Evolutionary conservation across 768 basidiomycete species (phyloP).

Genomic region (Porphyrellus cyaneotinctus): DNA sequence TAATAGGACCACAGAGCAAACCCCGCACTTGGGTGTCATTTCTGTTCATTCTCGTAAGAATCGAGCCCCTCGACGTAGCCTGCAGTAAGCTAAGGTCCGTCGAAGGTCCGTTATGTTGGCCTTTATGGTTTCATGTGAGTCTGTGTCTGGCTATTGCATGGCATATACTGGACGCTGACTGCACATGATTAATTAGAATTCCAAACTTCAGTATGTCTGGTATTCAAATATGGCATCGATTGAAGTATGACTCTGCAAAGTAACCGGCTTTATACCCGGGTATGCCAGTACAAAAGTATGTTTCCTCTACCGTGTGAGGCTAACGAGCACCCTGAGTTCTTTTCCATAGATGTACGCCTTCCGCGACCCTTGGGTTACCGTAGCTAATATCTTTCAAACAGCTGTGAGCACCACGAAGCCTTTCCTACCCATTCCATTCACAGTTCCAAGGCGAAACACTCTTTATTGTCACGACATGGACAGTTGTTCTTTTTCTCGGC

Average conservation of each 20-base stretch:
- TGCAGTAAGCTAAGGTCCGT: not conserved
- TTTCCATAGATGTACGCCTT: conserved; percentile 2
- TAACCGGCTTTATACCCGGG: not conserved
- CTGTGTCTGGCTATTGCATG: not conserved
- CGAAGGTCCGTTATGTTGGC: conserved; percentile 7
- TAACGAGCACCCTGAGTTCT: not conserved
- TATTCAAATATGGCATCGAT: not conserved
- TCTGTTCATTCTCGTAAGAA: not conserved
- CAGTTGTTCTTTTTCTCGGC: not conserved
- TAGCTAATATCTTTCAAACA: not conserved
- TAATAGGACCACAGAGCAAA: not conserved
- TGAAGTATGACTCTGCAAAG: not conserved
- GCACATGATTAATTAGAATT: not conserved
- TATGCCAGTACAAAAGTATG: conserved; percentile 1
- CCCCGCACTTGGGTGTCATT: not conserved
- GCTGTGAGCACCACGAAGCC: not conserved
- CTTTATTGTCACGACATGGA: not conserved
- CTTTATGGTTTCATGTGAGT: not conserved
- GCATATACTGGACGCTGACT: not conserved
- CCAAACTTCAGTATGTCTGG: not conserved
- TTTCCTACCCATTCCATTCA: not conserved
- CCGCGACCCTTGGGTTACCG: not conserved
- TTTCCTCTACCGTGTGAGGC: not conserved
- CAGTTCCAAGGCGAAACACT: not conserved
- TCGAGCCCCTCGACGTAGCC: not conserved